phyloP scores from a whole-genome alignment of 1,284 basidiomycete genomes.

The Microbotryum silenes-acaulis region DNA sequence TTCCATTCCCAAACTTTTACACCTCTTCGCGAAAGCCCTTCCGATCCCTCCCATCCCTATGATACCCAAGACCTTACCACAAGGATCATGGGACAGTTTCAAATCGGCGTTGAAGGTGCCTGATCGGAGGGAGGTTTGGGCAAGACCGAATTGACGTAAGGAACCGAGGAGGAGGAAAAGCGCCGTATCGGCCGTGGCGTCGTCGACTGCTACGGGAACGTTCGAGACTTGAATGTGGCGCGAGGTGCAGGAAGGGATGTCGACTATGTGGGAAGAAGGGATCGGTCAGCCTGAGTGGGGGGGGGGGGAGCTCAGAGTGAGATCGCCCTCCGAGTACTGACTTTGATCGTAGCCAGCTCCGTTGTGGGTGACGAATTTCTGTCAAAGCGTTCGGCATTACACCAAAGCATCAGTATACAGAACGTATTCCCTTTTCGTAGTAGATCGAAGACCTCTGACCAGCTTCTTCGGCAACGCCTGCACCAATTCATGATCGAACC shows the following conservation, averaged over 20 bases:
- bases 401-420: too few species aligned
- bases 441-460: too few species aligned
- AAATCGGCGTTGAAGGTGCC: slow-evolving; percentile 54
- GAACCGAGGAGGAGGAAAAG: slow-evolving; percentile 76
- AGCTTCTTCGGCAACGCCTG: slow-evolving; percentile 57
- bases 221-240: slow-evolving; percentile 70
- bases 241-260: not conserved
- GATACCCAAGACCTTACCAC: slow-evolving; percentile 70
- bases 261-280: not conserved
- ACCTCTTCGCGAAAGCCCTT: slow-evolving; percentile 40
- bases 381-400: too few species aligned
- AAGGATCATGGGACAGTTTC: slow-evolving; percentile 61
- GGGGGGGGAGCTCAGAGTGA: too few species aligned
- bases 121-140: slow-evolving; percentile 46
- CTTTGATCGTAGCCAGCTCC: slow-evolving; percentile 56
- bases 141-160: slow-evolving; percentile 66
- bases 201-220: slow-evolving; percentile 83
- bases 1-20: slow-evolving; percentile 61
- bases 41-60: slow-evolving; percentile 89
- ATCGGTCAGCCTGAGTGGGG: too few species aligned
- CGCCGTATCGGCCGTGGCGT: slow-evolving; percentile 82
- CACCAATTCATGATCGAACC: slow-evolving; percentile 72
- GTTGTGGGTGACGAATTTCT: slow-evolving; percentile 79
- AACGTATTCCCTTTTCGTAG: too few species aligned
- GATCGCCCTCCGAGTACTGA: too few species aligned